Conservation (phyloP, 306 rosid genomes). For the Glycyrrhiza uralensis region DNA sequence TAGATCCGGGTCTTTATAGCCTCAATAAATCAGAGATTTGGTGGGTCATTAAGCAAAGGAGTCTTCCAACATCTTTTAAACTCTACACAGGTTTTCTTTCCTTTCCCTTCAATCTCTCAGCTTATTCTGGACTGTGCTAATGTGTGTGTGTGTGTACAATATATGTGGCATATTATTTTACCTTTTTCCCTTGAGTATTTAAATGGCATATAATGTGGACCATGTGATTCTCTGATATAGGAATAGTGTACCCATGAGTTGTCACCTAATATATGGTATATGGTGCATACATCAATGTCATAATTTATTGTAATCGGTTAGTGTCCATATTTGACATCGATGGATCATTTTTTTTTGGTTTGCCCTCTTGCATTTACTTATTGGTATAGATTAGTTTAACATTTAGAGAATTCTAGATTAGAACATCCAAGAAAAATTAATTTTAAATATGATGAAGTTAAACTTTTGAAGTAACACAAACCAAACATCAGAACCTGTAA, state of each 20-base stretch:
- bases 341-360: background rate
- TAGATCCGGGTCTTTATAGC: constrained; percentile 85
- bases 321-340: background rate
- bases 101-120: background rate
- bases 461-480: background rate
- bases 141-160: background rate
- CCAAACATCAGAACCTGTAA: background rate
- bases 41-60: constrained; percentile 81
- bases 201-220: background rate
- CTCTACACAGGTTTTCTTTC: constrained; percentile 92
- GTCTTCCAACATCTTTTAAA: constrained; percentile 79
- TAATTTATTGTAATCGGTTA: constrained; percentile 19
- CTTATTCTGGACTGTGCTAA: background rate
- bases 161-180: background rate
- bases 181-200: background rate
- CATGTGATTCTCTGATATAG: constrained; percentile 40
- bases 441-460: background rate
- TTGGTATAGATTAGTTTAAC: constrained; percentile 5
- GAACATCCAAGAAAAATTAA: background rate
- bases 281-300: constrained; percentile 24
- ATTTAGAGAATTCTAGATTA: background rate
- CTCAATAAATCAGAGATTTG: constrained; percentile 85
- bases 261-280: constrained; percentile 12
- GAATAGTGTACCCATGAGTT: background rate
- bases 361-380: background rate